Evolutionary conservation across 2,329 filamentous ascomycete species (phyloP), one percentile per base, ranked within the genome.

Genomic region (Torrubiella hemipterigena): DNA sequence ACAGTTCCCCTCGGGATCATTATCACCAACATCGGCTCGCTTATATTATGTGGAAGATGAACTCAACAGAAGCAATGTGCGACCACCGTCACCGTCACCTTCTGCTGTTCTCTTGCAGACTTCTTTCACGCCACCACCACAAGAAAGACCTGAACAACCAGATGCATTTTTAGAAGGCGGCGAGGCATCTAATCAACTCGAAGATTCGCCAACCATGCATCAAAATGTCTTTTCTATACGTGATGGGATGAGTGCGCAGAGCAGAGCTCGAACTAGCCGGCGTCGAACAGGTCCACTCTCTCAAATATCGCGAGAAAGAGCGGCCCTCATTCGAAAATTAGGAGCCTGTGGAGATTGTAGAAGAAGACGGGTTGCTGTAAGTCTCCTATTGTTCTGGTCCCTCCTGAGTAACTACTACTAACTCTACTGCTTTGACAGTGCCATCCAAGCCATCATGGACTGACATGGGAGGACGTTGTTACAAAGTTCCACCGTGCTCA

Each of bases 381-480:
- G 68, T 65, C 26, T 33, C 16, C 19, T n/a, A 29, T 14, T 13
- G 24, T 33, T 34, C 26, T 38, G 29, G 13, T 33, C 23, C 30
- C 33, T 34, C 23, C 22, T 24, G 5, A 12, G 12, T 12, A 14
- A 16, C 15, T 10, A 9, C 22, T 24, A 38, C 27, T 39, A 35
- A n/a, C 38, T 29, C 32, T 43, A 38, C 38, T 35, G 19, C 33
- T 33, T 24, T 29, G 18, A 12, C 34, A 70, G 69, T 75, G 70
- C 46, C 67, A 73, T 42, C 69, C 70, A 11, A 67, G 61, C 40
- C 70, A 75, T 46, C 69, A 73, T 40, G 66, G 66, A 40, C 67
- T 73, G 67, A 71, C 65, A 9, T 75, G 69, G 69, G 68, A 73
- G 46, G 68, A 73, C 38, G 65, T 69, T 12, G 57, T 66, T 28